Evolutionary conservation across 768 basidiomycete species (phyloP).

Genomic region (Boletus tylopilopsis): DNA sequence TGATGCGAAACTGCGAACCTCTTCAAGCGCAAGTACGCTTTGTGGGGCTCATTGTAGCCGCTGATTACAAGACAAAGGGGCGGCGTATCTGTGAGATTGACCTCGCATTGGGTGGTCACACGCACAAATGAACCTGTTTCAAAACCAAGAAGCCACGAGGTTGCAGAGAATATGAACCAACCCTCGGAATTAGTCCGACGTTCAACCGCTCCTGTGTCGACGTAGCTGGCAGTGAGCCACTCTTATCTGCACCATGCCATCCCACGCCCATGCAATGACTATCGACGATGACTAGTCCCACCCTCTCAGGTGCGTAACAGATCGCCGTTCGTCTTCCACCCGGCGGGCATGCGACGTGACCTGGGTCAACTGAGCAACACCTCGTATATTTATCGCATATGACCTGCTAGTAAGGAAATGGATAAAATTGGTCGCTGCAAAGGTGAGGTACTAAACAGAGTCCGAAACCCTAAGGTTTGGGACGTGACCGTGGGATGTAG

Average conservation of each 20-base stretch:
- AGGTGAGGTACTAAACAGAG: background rate
- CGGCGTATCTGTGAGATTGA: too few species aligned
- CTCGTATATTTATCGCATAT: conserved; percentile 9
- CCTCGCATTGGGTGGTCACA: too few species aligned
- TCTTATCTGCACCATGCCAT: background rate
- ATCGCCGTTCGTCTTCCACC: background rate
- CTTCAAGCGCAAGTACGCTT: too few species aligned
- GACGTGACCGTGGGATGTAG: too few species aligned
- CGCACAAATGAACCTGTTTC: background rate
- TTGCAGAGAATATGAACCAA: background rate
- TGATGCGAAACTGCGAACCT: too few species aligned
- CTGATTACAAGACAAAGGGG: too few species aligned
- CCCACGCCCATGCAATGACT: background rate
- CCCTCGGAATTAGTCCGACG: background rate
- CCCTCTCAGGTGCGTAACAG: conserved; percentile 4
- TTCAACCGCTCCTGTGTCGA: background rate
- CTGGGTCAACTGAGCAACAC: background rate
- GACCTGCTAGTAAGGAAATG: conserved; percentile 10
- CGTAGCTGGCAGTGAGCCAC: background rate
- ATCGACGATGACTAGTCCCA: background rate
- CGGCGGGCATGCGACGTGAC: too few species aligned
- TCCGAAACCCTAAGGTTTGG: background rate
- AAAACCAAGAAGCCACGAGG: background rate
- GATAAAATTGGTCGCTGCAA: conserved; percentile 4
- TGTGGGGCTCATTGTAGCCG: too few species aligned